Evolutionary conservation across 2,329 filamentous ascomycete species (phyloP).

Genomic region (Monilinia aucupariae): DNA sequence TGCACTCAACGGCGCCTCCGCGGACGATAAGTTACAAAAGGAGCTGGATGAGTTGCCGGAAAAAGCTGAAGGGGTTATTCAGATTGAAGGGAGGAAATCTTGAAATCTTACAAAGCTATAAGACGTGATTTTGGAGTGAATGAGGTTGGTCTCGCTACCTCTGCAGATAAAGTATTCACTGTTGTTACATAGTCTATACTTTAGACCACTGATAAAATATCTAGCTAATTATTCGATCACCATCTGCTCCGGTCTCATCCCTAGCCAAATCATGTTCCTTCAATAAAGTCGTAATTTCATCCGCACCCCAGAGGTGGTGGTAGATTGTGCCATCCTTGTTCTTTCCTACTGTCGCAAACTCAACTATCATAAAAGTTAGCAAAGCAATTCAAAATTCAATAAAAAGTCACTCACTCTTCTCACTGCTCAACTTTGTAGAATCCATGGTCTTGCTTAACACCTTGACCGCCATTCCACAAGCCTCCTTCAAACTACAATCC

Average conservation of each 20-base stretch:
- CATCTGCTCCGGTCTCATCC: constrained; percentile 49
- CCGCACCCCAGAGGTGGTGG: constrained; percentile 93
- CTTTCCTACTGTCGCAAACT: constrained; percentile 96
- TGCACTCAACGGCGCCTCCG: not conserved
- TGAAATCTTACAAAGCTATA: not conserved
- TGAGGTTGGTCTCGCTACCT: not conserved
- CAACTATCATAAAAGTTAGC: constrained; percentile 53
- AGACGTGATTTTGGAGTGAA: not conserved
- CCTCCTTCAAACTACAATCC: constrained; percentile 92
- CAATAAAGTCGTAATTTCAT: constrained; percentile 89
- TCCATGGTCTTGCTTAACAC: constrained; percentile 99
- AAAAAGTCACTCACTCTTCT: constrained; percentile 73
- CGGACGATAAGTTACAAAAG: not conserved
- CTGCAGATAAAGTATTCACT: constrained; percentile 21
- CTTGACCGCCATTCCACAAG: constrained; percentile 95
- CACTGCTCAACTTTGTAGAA: constrained; percentile 94
- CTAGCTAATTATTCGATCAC: constrained; percentile 33
- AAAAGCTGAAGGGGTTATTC: not conserved
- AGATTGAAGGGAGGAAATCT: not conserved
- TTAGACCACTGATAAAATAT: constrained; percentile 18
- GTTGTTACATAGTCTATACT: constrained; percentile 29
- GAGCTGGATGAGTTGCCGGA: constrained; percentile 1
- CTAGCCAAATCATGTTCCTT: constrained; percentile 96
- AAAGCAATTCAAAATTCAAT: not conserved
- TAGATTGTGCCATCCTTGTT: constrained; percentile 95